Evolutionary conservation across 306 rosid genomes (phyloP).

Genomic region (Cicer yamashitae): DNA sequence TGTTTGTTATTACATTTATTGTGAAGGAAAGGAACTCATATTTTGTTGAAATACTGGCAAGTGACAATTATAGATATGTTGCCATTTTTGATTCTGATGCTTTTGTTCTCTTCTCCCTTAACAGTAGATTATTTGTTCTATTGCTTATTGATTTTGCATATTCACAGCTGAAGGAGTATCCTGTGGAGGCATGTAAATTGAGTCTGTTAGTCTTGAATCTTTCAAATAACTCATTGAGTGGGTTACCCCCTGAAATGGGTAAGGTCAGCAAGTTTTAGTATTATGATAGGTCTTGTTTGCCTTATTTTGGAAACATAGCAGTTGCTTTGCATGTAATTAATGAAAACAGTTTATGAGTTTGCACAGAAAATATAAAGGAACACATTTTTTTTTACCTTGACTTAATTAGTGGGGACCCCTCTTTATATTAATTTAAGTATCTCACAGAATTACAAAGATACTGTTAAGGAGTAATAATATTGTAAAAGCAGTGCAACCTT

Average conservation of each 20-base stretch:
- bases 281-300: constrained; percentile 26
- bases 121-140: constrained; percentile 26
- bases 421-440: constrained; percentile 17
- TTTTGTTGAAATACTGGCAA: constrained; percentile 27
- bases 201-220: constrained; percentile 76
- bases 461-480: constrained; percentile 20
- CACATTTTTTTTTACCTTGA: neutral
- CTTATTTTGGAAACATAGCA: constrained; percentile 31
- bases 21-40: constrained; percentile 7
- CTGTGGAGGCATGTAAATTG: constrained; percentile 90
- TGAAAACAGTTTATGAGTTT: constrained; percentile 19
- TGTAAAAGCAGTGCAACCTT: constrained; percentile 25
- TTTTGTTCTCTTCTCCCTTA: constrained; percentile 36
- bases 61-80: constrained; percentile 16
- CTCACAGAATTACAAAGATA: constrained; percentile 22
- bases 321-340: constrained; percentile 20
- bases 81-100: constrained; percentile 24
- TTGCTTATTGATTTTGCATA: constrained; percentile 41
- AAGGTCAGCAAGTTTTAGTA: constrained; percentile 50
- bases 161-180: constrained; percentile 88
- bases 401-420: constrained; percentile 1
- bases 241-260: constrained; percentile 93
- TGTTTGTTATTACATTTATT: constrained; percentile 20
- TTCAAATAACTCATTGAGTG: constrained; percentile 91
- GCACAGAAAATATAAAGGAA: constrained; percentile 11